These are phyloP conservation scores for Mycena rebaudengoi DNA, from an alignment of 768 basidiomycete species.

Conservation along the genomic window DNA sequence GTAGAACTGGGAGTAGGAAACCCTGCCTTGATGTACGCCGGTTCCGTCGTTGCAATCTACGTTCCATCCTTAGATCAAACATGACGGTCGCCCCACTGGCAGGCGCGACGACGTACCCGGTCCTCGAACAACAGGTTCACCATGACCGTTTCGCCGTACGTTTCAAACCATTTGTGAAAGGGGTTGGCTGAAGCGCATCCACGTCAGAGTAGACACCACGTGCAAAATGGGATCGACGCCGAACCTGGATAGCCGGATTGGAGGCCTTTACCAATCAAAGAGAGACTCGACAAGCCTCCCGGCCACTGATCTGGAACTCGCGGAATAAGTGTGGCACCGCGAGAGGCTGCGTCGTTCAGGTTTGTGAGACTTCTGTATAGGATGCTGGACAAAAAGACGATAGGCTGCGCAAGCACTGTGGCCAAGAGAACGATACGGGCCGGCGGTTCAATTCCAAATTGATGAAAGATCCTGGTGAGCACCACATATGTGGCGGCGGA, in stretches of 20 bases:
- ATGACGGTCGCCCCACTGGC: too few relatives aligned
- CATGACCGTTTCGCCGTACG: constrained; percentile 42
- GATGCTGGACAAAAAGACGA: constrained; percentile 25
- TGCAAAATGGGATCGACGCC: not conserved
- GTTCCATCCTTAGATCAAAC: too few relatives aligned
- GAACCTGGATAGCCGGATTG: constrained; percentile 35
- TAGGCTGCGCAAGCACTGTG: constrained; percentile 1
- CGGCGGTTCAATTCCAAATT: too few relatives aligned
- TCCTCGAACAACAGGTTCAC: constrained; percentile 47
- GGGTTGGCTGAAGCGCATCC: constrained; percentile 37
- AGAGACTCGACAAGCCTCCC: constrained; percentile 37
- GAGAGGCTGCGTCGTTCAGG: constrained; percentile 11
- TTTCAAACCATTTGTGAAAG: constrained; percentile 29
- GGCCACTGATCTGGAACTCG: constrained; percentile 43
- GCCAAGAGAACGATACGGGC: not conserved
- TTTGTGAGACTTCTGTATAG: constrained; percentile 23
- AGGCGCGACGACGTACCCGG: constrained; percentile 39
- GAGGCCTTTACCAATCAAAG: constrained; percentile 35
- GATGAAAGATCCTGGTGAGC: too few relatives aligned
- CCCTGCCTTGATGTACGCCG: constrained; percentile 53
- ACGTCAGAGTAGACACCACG: not conserved
- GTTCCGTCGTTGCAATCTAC: constrained; percentile 57
- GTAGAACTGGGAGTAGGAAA: not conserved
- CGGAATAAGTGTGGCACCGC: constrained; percentile 44
- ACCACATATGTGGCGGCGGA: constrained; percentile 15